Evolutionary conservation across 257 asterid species (phyloP).

Genomic region (Echites panduratus): DNA sequence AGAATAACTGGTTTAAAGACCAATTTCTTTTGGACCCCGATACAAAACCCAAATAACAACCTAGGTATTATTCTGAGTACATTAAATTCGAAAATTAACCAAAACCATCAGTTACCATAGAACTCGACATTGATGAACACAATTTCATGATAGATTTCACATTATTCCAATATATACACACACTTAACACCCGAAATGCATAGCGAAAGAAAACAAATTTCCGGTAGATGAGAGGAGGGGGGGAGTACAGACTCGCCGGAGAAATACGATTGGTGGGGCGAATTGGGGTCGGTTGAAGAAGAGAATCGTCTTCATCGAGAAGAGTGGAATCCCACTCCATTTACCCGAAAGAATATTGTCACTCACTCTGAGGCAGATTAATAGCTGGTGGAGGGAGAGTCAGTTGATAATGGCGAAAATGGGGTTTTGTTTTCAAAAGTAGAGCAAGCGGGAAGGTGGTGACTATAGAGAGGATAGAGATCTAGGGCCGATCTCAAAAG

Average conservation of each 20-base stretch:
- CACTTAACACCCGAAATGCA: neutral
- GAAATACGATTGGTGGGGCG: neutral
- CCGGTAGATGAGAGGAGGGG: too few relatives aligned
- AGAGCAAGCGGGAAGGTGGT: slow-evolving; percentile 14
- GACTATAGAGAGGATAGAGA: neutral
- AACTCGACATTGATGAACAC: neutral
- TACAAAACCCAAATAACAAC: neutral
- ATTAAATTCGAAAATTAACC: slow-evolving; percentile 1
- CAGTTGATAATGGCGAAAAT: neutral
- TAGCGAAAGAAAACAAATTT: neutral
- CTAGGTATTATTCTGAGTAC: neutral
- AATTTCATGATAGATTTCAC: neutral
- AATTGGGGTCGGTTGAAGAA: slow-evolving; percentile 5
- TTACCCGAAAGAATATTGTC: too few relatives aligned
- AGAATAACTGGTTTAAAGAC: neutral
- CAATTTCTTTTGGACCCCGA: neutral
- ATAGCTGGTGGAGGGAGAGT: neutral
- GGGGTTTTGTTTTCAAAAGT: slow-evolving; percentile 3
- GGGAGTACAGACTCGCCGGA: neutral
- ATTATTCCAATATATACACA: neutral
- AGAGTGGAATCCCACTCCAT: slow-evolving; percentile 12
- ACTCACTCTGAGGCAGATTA: neutral
- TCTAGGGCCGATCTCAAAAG: neutral
- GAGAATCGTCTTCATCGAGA: slow-evolving; percentile 11
- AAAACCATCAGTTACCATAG: neutral